Evolutionary conservation across 1,284 basidiomycete genomes (phyloP).

Genomic region (Mycosarcoma maydis): DNA sequence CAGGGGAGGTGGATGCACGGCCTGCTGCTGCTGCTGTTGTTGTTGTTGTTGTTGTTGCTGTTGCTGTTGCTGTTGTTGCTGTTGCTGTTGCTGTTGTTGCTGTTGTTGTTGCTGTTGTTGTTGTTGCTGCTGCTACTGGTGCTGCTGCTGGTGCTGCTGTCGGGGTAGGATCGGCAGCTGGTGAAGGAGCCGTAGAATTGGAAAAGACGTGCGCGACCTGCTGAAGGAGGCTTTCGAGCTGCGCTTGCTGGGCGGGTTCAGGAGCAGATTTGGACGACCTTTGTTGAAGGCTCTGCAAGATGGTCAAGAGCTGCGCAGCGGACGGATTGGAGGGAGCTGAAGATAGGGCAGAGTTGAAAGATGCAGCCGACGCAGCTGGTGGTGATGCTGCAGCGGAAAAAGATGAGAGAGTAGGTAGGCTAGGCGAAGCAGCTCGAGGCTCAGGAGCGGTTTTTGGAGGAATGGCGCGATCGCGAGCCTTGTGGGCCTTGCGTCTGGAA

Average conservation of each 20-base stretch:
- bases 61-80: too few species aligned
- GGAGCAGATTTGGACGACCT: constrained; percentile 40
- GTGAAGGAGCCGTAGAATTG: constrained; percentile 14
- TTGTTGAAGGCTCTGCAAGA: constrained; percentile 44
- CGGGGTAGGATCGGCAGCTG: constrained; percentile 10
- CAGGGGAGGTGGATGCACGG: constrained; percentile 12
- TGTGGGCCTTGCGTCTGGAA: constrained; percentile 7
- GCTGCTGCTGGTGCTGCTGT: constrained; percentile 6
- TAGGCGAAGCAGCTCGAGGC: constrained; percentile 14
- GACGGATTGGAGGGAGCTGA: constrained; percentile 32
- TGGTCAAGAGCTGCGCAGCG: constrained; percentile 35
- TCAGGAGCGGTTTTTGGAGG: constrained; percentile 18
- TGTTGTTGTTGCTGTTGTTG: too few species aligned
- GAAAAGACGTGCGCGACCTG: constrained; percentile 38
- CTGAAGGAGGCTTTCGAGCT: constrained; percentile 39
- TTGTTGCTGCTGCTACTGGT: too few species aligned
- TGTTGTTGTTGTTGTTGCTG: too few species aligned
- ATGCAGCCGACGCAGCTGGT: constrained; percentile 8
- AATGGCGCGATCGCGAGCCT: constrained; percentile 15
- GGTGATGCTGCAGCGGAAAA: constrained; percentile 20
- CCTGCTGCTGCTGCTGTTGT: constrained; percentile 15
- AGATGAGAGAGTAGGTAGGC: constrained; percentile 9
- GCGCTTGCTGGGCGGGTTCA: constrained; percentile 45
- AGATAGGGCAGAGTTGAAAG: constrained; percentile 12
- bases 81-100: too few species aligned